A percentile compares a stretch with the other conserved stretches of the same genome.
phyloP scores from a whole-genome alignment of 164 flowering plant genomes.

The Vitis amurensis region DNA sequence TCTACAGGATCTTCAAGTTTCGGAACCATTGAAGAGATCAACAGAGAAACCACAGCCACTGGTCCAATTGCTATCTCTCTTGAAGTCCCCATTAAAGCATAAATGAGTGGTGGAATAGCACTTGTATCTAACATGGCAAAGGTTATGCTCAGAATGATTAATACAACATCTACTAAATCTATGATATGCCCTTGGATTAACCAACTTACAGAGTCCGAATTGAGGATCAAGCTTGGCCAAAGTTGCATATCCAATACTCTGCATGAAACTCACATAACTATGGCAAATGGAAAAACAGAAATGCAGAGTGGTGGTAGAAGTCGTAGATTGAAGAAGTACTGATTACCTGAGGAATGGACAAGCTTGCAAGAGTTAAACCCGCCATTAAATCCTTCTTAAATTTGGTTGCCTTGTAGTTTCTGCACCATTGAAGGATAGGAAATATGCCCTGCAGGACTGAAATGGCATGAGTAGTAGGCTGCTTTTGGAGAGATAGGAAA shows the following conservation, averaged over 20 bases:
- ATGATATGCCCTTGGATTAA: neutral
- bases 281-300: neutral
- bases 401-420: constrained; percentile 11
- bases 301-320: too few relatives aligned
- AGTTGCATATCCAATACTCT: constrained; percentile 53
- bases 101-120: constrained; percentile 47
- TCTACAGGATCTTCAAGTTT: constrained; percentile 36
- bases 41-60: constrained; percentile 36
- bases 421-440: constrained; percentile 27
- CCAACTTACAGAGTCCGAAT: constrained; percentile 47
- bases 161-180: too few relatives aligned
- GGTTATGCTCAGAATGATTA: neutral
- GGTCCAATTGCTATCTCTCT: constrained; percentile 53
- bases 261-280: constrained; percentile 2
- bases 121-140: constrained; percentile 37
- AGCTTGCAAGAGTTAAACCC: constrained; percentile 43
- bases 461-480: neutral
- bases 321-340: too few relatives aligned
- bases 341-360: constrained; percentile 44
- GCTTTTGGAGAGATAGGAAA: constrained; percentile 4
- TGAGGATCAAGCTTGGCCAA: constrained; percentile 47
- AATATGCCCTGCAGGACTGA: constrained; percentile 9
- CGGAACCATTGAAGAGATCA: constrained; percentile 30
- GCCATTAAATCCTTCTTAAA: constrained; percentile 36
- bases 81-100: constrained; percentile 56